Base-by-base conservation (phyloP, 1,139 yeast species). In the Kodamaea sp. region DNA sequence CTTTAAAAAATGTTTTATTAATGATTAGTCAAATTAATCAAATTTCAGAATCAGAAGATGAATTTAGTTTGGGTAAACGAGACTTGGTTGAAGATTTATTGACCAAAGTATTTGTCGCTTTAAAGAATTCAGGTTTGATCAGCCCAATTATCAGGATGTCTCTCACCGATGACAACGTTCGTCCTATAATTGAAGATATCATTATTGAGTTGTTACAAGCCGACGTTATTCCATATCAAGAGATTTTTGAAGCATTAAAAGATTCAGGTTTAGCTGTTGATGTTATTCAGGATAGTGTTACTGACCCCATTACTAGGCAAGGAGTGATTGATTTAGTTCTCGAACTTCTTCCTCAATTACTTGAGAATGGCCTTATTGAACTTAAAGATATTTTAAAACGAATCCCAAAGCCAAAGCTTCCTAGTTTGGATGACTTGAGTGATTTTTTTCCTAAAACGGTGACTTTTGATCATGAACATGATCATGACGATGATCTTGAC, bases 221-320 rank as follows among this genome's bases (percentile, higher is more conserved):
- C 1, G 59, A 57, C 27, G 67, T 59, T 5, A 63, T 64, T 44
- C 69, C 70, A 1, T 65, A 58, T 50, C 51, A 55, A 37, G 67
- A 63, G 30, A 53, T 65, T 8, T 63, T 65, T 40, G 49, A 39
- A 7, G 68, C 69, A 7, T 49, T 65, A 38, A 60, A 50, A 40
- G 55, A 55, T 6, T 60, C 67, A 32, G 69, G 67, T 6, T 53
- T 65, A 37, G 67, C 65, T 5, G 39, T 53, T 27, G 67, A 64
- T 32, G 58, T 62, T 25, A 46, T 60, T 28, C 46, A 51, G 37
- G 53, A 53, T 37, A 38, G 58, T 3, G 48, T 65, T 25, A 58
- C 65, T 5, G 65, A 65, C 40, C 53, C 56, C 2, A 63, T 57
- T 27, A 58, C 65, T 2, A 54, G 70, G 44, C 40, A 43, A 8